Conservation (phyloP, 768 basidiomycete species). For the Trametes maxima region DNA sequence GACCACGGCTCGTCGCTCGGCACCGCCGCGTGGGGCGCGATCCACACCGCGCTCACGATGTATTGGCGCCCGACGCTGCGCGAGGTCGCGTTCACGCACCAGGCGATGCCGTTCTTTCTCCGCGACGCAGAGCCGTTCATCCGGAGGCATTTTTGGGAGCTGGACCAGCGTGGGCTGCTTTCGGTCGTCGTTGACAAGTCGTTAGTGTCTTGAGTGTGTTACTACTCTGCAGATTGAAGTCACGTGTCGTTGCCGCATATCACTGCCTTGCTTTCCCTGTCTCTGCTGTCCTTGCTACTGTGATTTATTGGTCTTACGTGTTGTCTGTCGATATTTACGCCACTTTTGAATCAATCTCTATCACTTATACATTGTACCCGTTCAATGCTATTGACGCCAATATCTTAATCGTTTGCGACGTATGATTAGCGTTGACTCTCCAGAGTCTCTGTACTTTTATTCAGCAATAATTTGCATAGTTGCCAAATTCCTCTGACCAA, state of each 20-base stretch:
- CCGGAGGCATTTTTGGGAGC: background rate
- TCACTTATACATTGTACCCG: no score
- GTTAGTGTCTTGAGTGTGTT: background rate
- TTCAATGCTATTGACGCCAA: no score
- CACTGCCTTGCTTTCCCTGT: no score
- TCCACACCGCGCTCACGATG: background rate
- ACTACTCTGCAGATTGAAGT: background rate
- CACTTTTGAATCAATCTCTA: no score
- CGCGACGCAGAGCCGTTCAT: background rate
- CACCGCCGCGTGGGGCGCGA: background rate
- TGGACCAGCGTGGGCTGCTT: slow-evolving; percentile 1
- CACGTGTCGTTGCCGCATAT: background rate
- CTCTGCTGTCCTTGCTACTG: no score
- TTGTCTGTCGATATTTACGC: background rate
- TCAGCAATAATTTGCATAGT: no score
- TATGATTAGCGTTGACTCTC: no score
- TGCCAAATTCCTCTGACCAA: no score
- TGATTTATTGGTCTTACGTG: background rate
- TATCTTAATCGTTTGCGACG: no score
- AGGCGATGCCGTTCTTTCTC: slow-evolving; percentile 4
- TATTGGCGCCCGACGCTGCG: slow-evolving; percentile 6
- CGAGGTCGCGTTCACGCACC: slow-evolving; percentile 10
- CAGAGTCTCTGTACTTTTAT: no score
- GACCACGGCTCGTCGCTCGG: slow-evolving; percentile 7
- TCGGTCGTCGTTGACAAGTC: slow-evolving; percentile 5